phyloP scores from a whole-genome alignment of 2,329 filamentous ascomycete genomes.

The Fusarium mundagurra region DNA sequence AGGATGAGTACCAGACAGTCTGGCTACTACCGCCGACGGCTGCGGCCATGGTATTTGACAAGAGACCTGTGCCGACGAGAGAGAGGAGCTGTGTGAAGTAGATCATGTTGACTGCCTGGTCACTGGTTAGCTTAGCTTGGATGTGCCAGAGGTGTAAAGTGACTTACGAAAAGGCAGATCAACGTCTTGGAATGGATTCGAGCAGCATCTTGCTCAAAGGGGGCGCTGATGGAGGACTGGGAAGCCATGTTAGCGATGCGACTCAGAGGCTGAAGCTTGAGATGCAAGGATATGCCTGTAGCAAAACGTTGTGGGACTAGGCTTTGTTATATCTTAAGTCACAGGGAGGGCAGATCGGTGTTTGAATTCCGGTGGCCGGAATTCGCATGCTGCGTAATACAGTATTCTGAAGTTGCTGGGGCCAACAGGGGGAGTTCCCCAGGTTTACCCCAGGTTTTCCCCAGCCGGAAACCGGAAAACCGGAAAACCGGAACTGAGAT shows the following conservation, averaged over 20 bases:
- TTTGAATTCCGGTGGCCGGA: background rate
- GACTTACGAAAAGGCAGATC: background rate
- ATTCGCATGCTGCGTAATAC: background rate
- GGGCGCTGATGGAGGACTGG: background rate
- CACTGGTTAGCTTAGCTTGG: background rate
- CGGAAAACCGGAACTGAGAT: background rate
- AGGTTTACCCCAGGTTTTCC: background rate
- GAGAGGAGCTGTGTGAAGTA: background rate
- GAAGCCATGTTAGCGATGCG: background rate
- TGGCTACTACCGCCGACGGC: background rate
- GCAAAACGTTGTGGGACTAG: background rate
- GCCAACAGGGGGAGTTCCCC: background rate
- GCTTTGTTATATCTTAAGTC: background rate
- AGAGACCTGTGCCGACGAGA: background rate
- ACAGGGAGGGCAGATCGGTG: background rate
- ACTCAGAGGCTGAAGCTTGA: background rate
- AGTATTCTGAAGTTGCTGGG: background rate
- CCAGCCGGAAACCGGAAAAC: background rate
- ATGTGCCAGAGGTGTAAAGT: rapidly evolving
- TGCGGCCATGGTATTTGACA: background rate
- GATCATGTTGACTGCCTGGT: background rate
- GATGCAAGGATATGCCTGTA: background rate
- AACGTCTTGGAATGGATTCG: background rate
- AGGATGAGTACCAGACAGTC: background rate
- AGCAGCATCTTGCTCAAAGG: background rate